Evolutionary conservation across 176 grass and related monocot genomes (phyloP), one percentile per base, ranked within the genome.

Genomic region (Paspalum notatum): DNA sequence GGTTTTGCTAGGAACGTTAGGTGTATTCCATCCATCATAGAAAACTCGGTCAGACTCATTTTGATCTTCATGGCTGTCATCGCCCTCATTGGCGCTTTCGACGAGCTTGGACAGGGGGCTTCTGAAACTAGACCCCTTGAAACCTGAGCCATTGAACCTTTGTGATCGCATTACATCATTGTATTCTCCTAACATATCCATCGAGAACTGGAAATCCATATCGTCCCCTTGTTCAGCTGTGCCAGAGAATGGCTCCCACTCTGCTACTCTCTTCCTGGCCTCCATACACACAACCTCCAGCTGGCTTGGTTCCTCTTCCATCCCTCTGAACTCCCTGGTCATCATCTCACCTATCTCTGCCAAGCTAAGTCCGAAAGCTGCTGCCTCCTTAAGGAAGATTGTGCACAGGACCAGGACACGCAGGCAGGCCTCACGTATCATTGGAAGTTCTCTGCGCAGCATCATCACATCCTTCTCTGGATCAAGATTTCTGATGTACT

Each of bases 341-440:
- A 93, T 93, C 87, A 93, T 87, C 59, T 90, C 87, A 4, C 91
- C 91, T 59, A 93, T 90, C 81, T 90, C 87, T 39, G 87, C 87
- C 72, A 93, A 68, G 84, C 84, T 90, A 78, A 93, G 91, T 41
- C 91, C 91, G 1, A 53, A 89, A 78, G 58, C 53, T 11, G 87
- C 91, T 64, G 87, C 80, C 16, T 90, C 87, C 51, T 93, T 90
- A 41, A 93, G 91, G 84, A 93, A 93, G 10, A 90, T 74, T 11
- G 87, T 93, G 84, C 80, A 93, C 9, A 93, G 72, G 43, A 90
- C 54, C 53, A 93, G 82, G 14, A 93, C 81, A 5, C 81, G 75
- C 22, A 93, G 87, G 51, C 91, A 93, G 58, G 91, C 91, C 85
- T 90, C 91, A 0, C 77, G 91, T 14, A 93, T 93, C 84, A 93